These are phyloP conservation scores for Yamadazyma laniorum DNA, from an alignment of 805 yeast species.

Conservation along the genomic window DNA sequence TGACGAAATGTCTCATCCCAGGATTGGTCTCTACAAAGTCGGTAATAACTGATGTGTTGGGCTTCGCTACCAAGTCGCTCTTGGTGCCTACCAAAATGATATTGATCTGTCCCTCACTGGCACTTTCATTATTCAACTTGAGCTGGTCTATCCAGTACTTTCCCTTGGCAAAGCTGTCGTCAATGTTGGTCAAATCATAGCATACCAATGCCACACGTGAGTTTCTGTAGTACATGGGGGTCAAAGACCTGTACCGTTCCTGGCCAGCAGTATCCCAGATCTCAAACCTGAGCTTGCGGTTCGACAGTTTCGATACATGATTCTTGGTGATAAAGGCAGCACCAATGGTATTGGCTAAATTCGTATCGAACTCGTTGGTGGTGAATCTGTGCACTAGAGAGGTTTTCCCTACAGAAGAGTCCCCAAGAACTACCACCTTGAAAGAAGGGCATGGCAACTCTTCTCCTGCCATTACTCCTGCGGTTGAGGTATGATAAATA, in stretches of 20 bases:
- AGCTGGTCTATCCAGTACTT: slow-evolving; percentile 90
- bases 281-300: slow-evolving; percentile 52
- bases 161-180: slow-evolving; percentile 60
- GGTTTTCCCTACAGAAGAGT: slow-evolving; percentile 61
- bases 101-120: slow-evolving; percentile 22
- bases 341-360: slow-evolving; percentile 92
- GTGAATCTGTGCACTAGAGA: slow-evolving; percentile 83
- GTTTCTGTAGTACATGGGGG: slow-evolving; percentile 81
- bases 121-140: slow-evolving; percentile 21
- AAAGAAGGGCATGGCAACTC: slow-evolving; percentile 24
- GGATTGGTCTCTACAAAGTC: slow-evolving; percentile 18
- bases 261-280: slow-evolving; percentile 91
- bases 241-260: slow-evolving; percentile 71
- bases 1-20: slow-evolving; percentile 28
- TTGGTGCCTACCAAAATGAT: slow-evolving; percentile 79
- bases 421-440: slow-evolving; percentile 48
- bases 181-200: slow-evolving; percentile 65
- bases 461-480: neutral
- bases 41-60: slow-evolving; percentile 7
- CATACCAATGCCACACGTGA: slow-evolving; percentile 76
- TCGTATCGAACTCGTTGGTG: slow-evolving; percentile 66
- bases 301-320: slow-evolving; percentile 32
- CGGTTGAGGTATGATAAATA: no score
- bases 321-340: slow-evolving; percentile 92
- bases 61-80: slow-evolving; percentile 50